A percentile compares a stretch with the other conserved stretches of the same genome.
Conservation (phyloP, 1,139 yeast genomes). For the Taphrina deformans region DNA sequence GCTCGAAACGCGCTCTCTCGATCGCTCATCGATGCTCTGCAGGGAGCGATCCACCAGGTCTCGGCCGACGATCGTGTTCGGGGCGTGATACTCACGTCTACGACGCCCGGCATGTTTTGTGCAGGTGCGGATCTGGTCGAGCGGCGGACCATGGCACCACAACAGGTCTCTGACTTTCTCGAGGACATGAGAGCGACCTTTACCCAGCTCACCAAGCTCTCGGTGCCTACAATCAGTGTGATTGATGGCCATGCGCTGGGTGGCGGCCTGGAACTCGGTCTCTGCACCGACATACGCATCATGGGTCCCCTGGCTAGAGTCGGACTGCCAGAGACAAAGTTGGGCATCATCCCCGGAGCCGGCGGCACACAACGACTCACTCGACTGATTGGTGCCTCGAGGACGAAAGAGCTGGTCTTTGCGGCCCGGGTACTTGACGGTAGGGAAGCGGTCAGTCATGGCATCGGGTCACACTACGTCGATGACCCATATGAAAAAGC, state of each 20-base stretch:
- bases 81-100: constrained; percentile 10
- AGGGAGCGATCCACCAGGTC: neutral
- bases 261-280: constrained; percentile 23
- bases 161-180: constrained; percentile 14
- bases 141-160: constrained; percentile 19
- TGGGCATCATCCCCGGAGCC: constrained; percentile 33
- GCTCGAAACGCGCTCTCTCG: constrained; percentile 26
- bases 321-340: constrained; percentile 25
- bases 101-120: constrained; percentile 19
- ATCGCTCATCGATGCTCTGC: neutral
- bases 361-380: constrained; percentile 29
- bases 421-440: constrained; percentile 18
- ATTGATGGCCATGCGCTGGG: constrained; percentile 29
- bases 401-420: constrained; percentile 19
- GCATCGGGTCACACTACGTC: constrained; percentile 4
- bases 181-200: constrained; percentile 18
- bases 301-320: constrained; percentile 14
- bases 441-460: neutral
- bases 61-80: constrained; percentile 3
- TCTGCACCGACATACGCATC: constrained; percentile 25
- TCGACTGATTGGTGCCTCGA: constrained; percentile 23
- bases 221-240: constrained; percentile 20
- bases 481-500: constrained; percentile 6
- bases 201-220: neutral
- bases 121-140: constrained; percentile 31